Evolutionary conservation across 371 early-diverging fungal species (phyloP), one percentile per base, ranked within the genome.

Genomic region (Dinochytrium kinnereticum): DNA sequence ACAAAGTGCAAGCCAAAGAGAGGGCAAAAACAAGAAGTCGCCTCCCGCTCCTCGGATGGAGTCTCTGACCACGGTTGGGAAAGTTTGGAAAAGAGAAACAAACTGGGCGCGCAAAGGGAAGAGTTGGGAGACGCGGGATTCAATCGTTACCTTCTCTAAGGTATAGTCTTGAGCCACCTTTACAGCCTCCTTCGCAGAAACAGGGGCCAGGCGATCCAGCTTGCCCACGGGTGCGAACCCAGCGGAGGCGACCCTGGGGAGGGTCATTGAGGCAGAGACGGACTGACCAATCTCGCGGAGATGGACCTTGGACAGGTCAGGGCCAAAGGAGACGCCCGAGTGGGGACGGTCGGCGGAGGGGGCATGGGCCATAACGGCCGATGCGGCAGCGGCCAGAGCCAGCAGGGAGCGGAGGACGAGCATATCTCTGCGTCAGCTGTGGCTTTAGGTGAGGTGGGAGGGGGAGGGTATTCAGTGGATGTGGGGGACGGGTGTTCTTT

Each of bases 241-340:
- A n/a, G n/a, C n/a, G n/a, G n/a, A 44, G 13, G 7, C 44, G 19
- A 44, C 44, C 44, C 44, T 44, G 19, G 44, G 44, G 44, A 44
- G 30, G n/a, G n/a, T n/a, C n/a, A n/a, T n/a, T n/a, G 17, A 17
- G 7, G 31, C 28, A 24, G 34, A 24, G 31, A 51, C 49, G 28
- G 15, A 2, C 15, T 10, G n/a, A 28, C 49, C 21, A n/a, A 30
- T 17, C n/a, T 50, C 64, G 3, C 64, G 19, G 5, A 64, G 10
- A 3, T 19, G 10, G 13, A 19, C 64, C 5, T 33, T 5, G 33
- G 15, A 15, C n/a, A 70, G 3, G 34, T 70, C 59, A 13, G 70
- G 70, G 2, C 70, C 70, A 40, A 70, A 70, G n/a, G 59, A 2
- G 39, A 70, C 34, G 36, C 59, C 70, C 10, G 70, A 15, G 38